These are phyloP conservation scores for Phtheirospermum japonicum DNA, from an alignment of 257 asterid species.

Conservation along the genomic window DNA sequence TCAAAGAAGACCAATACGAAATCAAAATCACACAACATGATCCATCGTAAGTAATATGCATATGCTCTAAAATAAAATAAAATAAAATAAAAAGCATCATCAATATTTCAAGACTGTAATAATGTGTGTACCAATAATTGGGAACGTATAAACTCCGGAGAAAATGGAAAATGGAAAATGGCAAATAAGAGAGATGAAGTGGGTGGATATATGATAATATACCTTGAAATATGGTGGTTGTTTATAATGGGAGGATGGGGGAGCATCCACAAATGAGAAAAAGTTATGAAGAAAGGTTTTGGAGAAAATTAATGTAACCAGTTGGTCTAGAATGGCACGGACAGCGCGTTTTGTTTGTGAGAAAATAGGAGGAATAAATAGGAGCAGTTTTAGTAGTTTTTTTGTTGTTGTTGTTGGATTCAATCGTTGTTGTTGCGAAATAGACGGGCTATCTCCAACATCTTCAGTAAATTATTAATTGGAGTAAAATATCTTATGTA, in stretches of 20 bases:
- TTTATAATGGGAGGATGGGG: background rate
- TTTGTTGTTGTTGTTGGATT: background rate
- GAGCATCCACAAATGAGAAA: slow-evolving; percentile 8
- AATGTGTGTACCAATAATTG: background rate
- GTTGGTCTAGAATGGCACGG: too few species aligned
- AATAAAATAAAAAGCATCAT: too few species aligned
- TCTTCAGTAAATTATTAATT: too few species aligned
- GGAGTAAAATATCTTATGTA: too few species aligned
- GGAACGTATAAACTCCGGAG: too few species aligned
- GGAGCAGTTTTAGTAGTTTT: background rate
- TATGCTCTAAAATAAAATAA: too few species aligned
- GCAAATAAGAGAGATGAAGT: too few species aligned
- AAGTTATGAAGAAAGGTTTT: background rate
- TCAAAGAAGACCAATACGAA: too few species aligned
- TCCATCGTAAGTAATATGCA: background rate
- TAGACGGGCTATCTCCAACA: slow-evolving; percentile 4
- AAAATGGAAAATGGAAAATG: too few species aligned
- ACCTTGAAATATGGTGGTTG: background rate
- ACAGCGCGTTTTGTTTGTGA: background rate
- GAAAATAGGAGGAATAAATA: slow-evolving; percentile 7
- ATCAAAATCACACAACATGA: background rate
- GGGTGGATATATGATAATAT: too few species aligned
- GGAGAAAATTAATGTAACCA: background rate
- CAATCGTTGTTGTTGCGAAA: background rate
- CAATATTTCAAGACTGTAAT: too few species aligned